These are phyloP conservation scores for Fusarium napiforme DNA, from an alignment of 2,329 filamentous ascomycete genomes.

Conservation along the genomic window DNA sequence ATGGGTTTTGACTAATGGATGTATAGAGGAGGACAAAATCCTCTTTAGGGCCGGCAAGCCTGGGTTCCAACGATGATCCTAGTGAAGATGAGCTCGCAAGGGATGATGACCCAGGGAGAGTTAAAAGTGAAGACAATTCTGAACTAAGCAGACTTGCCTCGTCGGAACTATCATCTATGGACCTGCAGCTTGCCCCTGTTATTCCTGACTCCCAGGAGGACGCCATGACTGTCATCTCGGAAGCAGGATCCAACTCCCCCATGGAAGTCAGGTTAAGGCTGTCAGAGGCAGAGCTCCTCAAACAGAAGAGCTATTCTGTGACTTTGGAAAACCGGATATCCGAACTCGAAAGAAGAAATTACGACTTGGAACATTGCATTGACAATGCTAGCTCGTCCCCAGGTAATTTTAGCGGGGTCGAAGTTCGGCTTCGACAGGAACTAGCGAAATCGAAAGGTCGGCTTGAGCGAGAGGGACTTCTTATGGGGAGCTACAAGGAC, in stretches of 20 bases:
- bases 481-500: background rate
- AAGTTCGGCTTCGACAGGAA: background rate
- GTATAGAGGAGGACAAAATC: rapidly evolving
- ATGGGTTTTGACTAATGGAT: rapidly evolving
- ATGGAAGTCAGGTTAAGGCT: rapidly evolving
- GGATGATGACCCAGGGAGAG: rapidly evolving
- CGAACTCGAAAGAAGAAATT: rapidly evolving
- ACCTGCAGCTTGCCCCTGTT: rapidly evolving
- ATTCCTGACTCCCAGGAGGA: background rate
- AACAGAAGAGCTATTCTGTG: background rate
- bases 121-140: background rate
- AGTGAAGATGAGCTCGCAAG: background rate
- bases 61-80: background rate
- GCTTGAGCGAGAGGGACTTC: rapidly evolving
- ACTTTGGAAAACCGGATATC: background rate
- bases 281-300: background rate
- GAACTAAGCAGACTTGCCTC: background rate
- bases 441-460: rapidly evolving
- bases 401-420: too few relatives aligned
- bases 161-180: rapidly evolving
- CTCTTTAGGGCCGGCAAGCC: rapidly evolving
- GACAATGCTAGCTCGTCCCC: too few relatives aligned
- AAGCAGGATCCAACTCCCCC: rapidly evolving
- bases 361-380: background rate
- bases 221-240: too few relatives aligned